Conservation (phyloP, 164 flowering plant genomes). For the Nymphaea colorata region DNA sequence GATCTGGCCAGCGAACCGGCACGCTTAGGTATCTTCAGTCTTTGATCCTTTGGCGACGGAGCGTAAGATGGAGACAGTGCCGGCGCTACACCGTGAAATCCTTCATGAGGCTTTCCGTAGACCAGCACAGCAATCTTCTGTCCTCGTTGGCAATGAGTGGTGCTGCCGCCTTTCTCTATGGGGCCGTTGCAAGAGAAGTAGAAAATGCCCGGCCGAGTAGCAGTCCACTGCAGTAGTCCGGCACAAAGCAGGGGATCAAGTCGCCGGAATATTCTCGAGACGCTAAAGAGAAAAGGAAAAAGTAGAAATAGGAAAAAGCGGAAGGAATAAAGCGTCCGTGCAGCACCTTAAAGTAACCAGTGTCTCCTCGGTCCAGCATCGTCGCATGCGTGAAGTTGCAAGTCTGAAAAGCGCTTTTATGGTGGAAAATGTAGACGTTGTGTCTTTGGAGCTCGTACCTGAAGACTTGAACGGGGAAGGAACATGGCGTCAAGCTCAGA, state of each 20-base stretch:
- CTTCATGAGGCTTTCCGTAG: background rate
- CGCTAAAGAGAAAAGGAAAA: constrained; percentile 1
- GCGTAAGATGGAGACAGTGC: background rate
- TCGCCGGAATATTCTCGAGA: background rate
- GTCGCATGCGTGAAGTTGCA: constrained; percentile 82
- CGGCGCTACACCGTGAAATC: background rate
- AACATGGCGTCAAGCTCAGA: background rate
- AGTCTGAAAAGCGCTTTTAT: constrained; percentile 42
- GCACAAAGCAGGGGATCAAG: background rate
- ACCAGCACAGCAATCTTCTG: constrained; percentile 58
- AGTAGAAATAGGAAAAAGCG: background rate
- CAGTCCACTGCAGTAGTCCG: constrained; percentile 46
- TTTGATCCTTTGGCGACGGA: background rate
- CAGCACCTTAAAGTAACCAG: constrained; percentile 53
- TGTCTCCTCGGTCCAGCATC: constrained; percentile 47
- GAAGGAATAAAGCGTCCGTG: constrained; percentile 1
- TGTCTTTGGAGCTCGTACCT: constrained; percentile 35
- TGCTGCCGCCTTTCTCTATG: background rate
- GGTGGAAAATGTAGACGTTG: constrained; percentile 76
- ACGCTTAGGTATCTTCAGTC: constrained; percentile 5
- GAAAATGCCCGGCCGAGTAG: constrained; percentile 62
- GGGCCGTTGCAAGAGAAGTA: constrained; percentile 72
- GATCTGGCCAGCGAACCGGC: constrained; percentile 31
- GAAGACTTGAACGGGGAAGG: constrained; percentile 40
- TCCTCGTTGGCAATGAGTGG: constrained; percentile 28